Percentiles rank a stretch among this genome's conserved stretches.
phyloP scores from a whole-genome alignment of 2,329 filamentous ascomycete genomes.

The Curvularia spicifera region DNA sequence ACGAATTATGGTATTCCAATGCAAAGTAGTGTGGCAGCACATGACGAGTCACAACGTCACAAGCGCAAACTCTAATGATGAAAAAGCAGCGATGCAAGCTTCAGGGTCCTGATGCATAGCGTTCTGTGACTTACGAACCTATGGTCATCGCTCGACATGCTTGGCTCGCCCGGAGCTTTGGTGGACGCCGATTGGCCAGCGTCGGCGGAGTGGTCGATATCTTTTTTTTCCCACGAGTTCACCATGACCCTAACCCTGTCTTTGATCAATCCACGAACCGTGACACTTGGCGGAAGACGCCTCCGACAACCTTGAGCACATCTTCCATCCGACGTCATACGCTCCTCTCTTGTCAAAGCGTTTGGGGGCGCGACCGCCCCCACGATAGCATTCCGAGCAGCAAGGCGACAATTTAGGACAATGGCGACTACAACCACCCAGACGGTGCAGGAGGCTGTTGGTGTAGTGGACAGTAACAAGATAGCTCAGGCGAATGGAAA shows the following conservation, averaged over 20 bases:
- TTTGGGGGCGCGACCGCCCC: constrained; percentile 35
- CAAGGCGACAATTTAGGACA: constrained; percentile 19
- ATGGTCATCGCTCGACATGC: neutral
- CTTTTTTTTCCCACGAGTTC: constrained; percentile 13
- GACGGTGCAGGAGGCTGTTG: constrained; percentile 10
- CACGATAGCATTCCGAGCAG: constrained; percentile 9
- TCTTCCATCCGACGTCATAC: constrained; percentile 28
- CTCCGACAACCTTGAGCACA: neutral
- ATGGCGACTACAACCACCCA: constrained; percentile 28
- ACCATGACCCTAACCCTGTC: constrained; percentile 3
- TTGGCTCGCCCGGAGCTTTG: constrained; percentile 6
- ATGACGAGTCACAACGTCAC: neutral
- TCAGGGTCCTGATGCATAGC: neutral
- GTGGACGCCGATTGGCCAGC: constrained; percentile 25
- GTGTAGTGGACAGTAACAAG: constrained; percentile 17
- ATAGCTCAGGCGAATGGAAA: constrained; percentile 18
- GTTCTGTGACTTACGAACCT: neutral
- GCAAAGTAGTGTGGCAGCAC: neutral
- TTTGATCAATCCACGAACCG: constrained; percentile 1
- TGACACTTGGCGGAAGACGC: neutral
- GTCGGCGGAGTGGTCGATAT: constrained; percentile 14
- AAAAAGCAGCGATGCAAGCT: neutral
- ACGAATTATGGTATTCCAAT: neutral
- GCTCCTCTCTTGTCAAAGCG: constrained; percentile 16
- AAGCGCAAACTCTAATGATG: neutral